Percentiles rank a stretch among this genome's conserved stretches.
These are phyloP conservation scores for Fusarium sp. DNA, from an alignment of 2,329 filamentous ascomycete genomes.

Conservation along the genomic window DNA sequence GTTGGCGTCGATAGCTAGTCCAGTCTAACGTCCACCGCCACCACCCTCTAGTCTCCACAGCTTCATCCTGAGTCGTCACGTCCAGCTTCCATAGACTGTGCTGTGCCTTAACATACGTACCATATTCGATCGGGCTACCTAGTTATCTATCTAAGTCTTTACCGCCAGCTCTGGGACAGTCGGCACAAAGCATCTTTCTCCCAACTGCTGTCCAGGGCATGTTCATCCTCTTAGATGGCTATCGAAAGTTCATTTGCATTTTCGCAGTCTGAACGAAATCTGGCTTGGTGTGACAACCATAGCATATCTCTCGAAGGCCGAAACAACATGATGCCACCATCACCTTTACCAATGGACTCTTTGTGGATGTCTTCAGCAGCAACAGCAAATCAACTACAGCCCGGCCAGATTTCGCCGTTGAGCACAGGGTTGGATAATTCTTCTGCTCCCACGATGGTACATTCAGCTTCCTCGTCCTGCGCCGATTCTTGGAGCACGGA, in stretches of 20 bases:
- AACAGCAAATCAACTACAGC: conserved; percentile 47
- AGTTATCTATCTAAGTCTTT: conserved; percentile 23
- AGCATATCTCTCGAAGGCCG: conserved; percentile 55
- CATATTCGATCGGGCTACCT: conserved; percentile 25
- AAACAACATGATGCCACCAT: conserved; percentile 42
- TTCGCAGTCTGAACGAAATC: conserved; percentile 53
- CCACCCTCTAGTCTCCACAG: conserved; percentile 42
- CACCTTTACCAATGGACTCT: conserved; percentile 47
- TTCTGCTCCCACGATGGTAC: conserved; percentile 53
- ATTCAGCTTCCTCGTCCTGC: conserved; percentile 58
- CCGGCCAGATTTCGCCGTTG: conserved; percentile 63
- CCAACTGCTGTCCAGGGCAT: conserved; percentile 8
- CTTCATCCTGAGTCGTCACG: conserved; percentile 35
- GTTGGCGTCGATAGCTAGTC: conserved; percentile 42
- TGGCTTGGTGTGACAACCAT: conserved; percentile 57
- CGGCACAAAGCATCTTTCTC: conserved; percentile 12
- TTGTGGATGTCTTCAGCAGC: conserved; percentile 42
- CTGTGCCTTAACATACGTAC: conserved; percentile 6
- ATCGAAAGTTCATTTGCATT: conserved; percentile 59
- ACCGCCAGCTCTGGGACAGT: conserved; percentile 16
- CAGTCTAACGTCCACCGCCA: conserved; percentile 41
- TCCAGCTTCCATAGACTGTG: conserved; percentile 27
- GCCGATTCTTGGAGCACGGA: conserved; percentile 56
- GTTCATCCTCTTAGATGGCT: conserved; percentile 47
- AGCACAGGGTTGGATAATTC: conserved; percentile 61